Evolutionary conservation across 78 protist species (phyloP).

Genomic region (Isochrysis galbana): DNA sequence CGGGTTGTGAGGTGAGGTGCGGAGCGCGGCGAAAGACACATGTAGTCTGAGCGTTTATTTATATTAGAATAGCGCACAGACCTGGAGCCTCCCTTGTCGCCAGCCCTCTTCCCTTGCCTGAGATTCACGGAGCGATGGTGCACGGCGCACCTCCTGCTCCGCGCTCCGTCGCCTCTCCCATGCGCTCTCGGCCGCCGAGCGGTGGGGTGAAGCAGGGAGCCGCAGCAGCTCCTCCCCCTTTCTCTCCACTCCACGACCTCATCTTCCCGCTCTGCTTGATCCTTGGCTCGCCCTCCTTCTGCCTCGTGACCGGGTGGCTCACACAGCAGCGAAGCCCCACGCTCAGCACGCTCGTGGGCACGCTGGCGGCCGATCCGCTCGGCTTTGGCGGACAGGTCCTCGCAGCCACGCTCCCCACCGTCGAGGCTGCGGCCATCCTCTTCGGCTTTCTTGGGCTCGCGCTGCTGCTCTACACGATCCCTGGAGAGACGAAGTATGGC

Average conservation of each 20-base stretch:
- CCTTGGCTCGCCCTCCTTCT: background rate
- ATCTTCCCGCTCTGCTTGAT: background rate
- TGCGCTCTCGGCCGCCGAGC: background rate
- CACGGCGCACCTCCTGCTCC: background rate
- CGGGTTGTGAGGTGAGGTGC: too few relatives aligned
- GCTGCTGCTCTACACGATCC: background rate
- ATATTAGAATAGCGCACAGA: background rate
- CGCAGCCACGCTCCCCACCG: background rate
- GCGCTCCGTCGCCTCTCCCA: background rate
- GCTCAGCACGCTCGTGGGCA: background rate
- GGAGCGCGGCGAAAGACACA: too few relatives aligned
- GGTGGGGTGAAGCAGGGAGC: too few relatives aligned
- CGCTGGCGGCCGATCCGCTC: background rate
- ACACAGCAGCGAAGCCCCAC: background rate
- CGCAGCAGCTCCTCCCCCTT: background rate
- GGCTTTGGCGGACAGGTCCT: background rate
- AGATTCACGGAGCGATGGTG: background rate
- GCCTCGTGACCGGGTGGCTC: background rate
- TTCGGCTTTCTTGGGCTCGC: background rate
- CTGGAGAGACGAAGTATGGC: background rate
- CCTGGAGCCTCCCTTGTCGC: background rate
- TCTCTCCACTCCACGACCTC: background rate
- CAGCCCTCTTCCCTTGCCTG: background rate
- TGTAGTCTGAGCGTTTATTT: too few relatives aligned
- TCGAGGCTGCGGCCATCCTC: background rate